Conservation (phyloP, 2,329 filamentous ascomycete species). For the Cercospora janseana region DNA sequence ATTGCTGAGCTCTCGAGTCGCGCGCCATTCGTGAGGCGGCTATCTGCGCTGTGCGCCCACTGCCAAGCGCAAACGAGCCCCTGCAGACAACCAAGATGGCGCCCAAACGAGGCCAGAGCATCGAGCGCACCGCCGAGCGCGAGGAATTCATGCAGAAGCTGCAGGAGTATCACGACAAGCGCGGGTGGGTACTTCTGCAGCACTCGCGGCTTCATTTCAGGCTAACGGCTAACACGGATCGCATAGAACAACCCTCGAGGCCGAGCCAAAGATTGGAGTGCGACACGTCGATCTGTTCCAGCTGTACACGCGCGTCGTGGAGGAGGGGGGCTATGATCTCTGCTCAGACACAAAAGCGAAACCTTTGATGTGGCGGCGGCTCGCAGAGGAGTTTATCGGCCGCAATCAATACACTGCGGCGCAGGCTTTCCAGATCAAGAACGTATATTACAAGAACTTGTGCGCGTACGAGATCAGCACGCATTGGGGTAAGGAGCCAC, state of each 20-base stretch:
- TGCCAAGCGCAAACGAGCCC: neutral
- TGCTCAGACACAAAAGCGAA: slow-evolving; percentile 65
- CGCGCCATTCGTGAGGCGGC: neutral
- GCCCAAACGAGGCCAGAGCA: slow-evolving; percentile 47
- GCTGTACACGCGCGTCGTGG: slow-evolving; percentile 73
- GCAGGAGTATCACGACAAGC: slow-evolving; percentile 70
- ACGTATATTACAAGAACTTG: slow-evolving; percentile 85
- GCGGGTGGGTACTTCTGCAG: slow-evolving; percentile 55
- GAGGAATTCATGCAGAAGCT: slow-evolving; percentile 74
- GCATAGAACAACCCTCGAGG: slow-evolving; percentile 66
- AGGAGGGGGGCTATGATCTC: slow-evolving; percentile 80
- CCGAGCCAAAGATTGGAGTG: slow-evolving; percentile 76
- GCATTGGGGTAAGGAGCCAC: slow-evolving; percentile 74
- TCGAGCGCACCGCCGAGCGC: slow-evolving; percentile 62
- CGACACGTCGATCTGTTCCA: slow-evolving; percentile 74
- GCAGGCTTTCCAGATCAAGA: slow-evolving; percentile 83
- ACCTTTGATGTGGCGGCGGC: slow-evolving; percentile 80
- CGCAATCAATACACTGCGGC: slow-evolving; percentile 73
- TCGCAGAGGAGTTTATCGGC: slow-evolving; percentile 74
- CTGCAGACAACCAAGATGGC: slow-evolving; percentile 39
- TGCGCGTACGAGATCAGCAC: slow-evolving; percentile 79
- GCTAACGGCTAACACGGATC: slow-evolving; percentile 25
- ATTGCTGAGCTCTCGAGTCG: neutral
- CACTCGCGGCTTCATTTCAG: neutral
- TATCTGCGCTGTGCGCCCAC: neutral